phyloP scores from a whole-genome alignment of 495 filamentous ascomycete species.

The Podospora anserina region DNA sequence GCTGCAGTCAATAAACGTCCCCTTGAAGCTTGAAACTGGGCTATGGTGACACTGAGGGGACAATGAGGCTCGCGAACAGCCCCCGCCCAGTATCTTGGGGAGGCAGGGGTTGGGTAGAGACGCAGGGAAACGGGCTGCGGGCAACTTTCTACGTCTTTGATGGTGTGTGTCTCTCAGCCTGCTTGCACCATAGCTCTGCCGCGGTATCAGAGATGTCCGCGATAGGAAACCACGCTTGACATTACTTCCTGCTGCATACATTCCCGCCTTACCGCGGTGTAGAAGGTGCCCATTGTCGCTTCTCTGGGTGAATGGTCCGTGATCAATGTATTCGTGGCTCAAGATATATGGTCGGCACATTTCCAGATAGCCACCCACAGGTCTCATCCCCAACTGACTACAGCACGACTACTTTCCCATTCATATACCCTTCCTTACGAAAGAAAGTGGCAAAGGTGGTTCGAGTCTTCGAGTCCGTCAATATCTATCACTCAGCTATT shows the following conservation, averaged over 20 bases:
- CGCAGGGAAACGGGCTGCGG: not conserved
- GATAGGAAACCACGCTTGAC: not conserved
- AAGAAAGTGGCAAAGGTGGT: not conserved
- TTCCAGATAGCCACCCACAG: not conserved
- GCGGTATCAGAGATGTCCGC: not conserved
- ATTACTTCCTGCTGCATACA: not conserved
- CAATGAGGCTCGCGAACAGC: slow-evolving; percentile 4
- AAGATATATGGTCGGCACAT: not conserved
- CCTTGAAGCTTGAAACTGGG: not conserved
- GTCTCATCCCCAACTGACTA: not conserved
- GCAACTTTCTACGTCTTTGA: not conserved
- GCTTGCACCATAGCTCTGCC: not conserved
- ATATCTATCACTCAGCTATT: not conserved
- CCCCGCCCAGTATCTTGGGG: slow-evolving; percentile 1
- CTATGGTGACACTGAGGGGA: not conserved
- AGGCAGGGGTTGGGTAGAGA: not conserved
- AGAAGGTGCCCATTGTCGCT: not conserved
- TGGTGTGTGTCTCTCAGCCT: slow-evolving; percentile 3
- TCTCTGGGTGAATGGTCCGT: not conserved
- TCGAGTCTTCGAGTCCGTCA: not conserved
- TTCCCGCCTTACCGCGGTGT: not conserved
- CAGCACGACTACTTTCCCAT: not conserved
- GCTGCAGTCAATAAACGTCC: not conserved
- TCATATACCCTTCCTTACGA: not conserved
- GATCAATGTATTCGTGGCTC: not conserved